Evolutionary conservation across 2,329 filamentous ascomycete species (phyloP).

Genomic region (Leptodontidium sp.): DNA sequence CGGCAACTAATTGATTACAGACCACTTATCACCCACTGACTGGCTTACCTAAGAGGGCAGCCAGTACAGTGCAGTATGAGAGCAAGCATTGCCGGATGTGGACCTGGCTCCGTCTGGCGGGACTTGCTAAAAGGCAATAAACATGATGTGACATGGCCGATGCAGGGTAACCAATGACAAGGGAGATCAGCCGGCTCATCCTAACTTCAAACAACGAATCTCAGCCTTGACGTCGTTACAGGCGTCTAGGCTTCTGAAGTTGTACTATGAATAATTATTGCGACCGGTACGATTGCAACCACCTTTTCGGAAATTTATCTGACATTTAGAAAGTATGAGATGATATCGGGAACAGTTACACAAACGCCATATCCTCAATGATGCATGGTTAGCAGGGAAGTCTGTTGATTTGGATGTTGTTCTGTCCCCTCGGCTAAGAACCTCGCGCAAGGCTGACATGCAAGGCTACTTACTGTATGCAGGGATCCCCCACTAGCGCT

Average conservation of each 20-base stretch:
- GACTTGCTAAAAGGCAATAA: constrained; percentile 14
- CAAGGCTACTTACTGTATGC: neutral
- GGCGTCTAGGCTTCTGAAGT: neutral
- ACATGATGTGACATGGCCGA: constrained; percentile 22
- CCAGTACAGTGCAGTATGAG: neutral
- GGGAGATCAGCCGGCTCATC: neutral
- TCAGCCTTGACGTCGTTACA: constrained; percentile 14
- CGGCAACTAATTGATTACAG: neutral
- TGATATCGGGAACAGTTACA: neutral
- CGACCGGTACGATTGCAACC: no score
- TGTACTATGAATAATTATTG: neutral
- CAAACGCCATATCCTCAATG: no score
- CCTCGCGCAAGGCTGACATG: constrained; percentile 10
- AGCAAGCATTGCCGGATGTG: constrained; percentile 19
- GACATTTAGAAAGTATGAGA: neutral
- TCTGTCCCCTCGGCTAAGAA: constrained; percentile 10
- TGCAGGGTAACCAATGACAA: constrained; percentile 16
- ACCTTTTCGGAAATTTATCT: constrained; percentile 2
- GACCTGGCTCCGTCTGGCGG: constrained; percentile 19
- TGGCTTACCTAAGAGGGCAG: no score
- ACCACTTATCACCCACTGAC: neutral
- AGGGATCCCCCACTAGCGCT: neutral
- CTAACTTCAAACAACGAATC: neutral
- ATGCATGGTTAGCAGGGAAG: constrained; percentile 15
- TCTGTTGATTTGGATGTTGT: constrained; percentile 13